Conservation (phyloP, 495 filamentous ascomycete species). For the Cenococcum geophilum region DNA sequence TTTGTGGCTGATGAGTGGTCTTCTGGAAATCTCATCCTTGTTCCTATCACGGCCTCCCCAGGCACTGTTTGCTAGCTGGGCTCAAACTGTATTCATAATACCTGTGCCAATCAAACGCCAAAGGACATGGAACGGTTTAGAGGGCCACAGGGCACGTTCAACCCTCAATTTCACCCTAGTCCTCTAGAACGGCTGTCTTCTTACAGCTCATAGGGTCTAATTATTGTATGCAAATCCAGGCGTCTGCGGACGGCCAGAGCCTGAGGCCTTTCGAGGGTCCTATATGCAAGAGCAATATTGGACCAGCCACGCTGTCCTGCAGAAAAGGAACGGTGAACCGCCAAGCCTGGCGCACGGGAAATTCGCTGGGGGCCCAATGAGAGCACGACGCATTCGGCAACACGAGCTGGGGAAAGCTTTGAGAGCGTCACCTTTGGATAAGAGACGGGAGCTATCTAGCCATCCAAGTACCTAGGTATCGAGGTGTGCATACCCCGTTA, state of each 20-base stretch:
- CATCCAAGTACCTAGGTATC: neutral
- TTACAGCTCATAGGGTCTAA: neutral
- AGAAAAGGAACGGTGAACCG: slow-evolving; percentile 7
- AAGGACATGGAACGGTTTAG: neutral
- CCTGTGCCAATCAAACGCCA: slow-evolving; percentile 17
- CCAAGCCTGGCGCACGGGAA: slow-evolving; percentile 1
- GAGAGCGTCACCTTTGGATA: neutral
- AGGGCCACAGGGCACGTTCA: neutral
- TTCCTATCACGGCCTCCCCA: slow-evolving; percentile 1
- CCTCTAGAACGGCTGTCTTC: slow-evolving; percentile 4
- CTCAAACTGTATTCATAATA: slow-evolving; percentile 9
- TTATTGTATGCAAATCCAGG: neutral
- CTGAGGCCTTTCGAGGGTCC: neutral
- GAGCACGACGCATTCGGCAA: neutral
- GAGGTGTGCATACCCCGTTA: neutral
- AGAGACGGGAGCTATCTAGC: neutral
- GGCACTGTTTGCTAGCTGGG: neutral
- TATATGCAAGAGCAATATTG: slow-evolving; percentile 4
- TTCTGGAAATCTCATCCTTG: slow-evolving; percentile 3
- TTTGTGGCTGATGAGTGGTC: neutral
- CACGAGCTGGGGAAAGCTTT: neutral
- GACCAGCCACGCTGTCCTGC: slow-evolving; percentile 8
- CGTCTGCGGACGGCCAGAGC: neutral
- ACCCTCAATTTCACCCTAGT: slow-evolving; percentile 8
- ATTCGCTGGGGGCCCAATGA: neutral